Evolutionary conservation across 441 rosid species (phyloP), one percentile per base, ranked within the genome.

Genomic region (Erysimum cheiri): DNA sequence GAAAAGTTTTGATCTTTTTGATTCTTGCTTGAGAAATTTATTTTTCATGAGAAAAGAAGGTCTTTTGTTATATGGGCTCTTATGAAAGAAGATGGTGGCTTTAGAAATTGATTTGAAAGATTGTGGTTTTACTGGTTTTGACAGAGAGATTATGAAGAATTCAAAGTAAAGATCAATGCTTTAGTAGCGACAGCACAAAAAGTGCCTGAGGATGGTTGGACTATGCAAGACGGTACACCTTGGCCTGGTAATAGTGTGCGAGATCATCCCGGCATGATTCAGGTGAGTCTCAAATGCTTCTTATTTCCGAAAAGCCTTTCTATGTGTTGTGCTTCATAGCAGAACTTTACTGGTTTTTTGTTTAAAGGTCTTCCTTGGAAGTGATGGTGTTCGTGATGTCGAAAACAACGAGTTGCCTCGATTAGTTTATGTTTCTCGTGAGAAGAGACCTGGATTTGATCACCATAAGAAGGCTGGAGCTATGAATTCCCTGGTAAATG

Each of bases 151-250:
- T 94, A 94, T 60, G 99, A 94, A 79, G 97, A 92, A 37, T 94
- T 92, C 67, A 94, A 88, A 74, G 85, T 94, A 58, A 77, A 87
- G 52, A 90, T 94, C 78, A 94, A 94, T 71, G 88, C 91, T 35
- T 77, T 94, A 60, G 98, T 92, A 70, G 79, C 96, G n/a, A 88
- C 74, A 58, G 98, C 99, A 56, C 91, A 84, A 70, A 94, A 94
- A 88, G 97, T 88, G 67, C 99, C 99, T 3, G 99, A 94, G 72
- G 98, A 94, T 28, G 99, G 99, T 69, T 95, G 99, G 99, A 92
- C 97, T 8, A 92, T 95, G 99, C 99, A 95, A 83, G 98, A 94
- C 58, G 99, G 98, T 43, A 92, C 97, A 49, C 97, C 93, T 22
- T 94, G 98, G 96, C 99, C 99, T 1, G 99, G 99, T 65, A 94